A percentile compares a stretch with the other conserved stretches of the same genome.
These are phyloP conservation scores for Aspergillus sp. DNA, from an alignment of 2,329 filamentous ascomycete genomes.

Conservation along the genomic window DNA sequence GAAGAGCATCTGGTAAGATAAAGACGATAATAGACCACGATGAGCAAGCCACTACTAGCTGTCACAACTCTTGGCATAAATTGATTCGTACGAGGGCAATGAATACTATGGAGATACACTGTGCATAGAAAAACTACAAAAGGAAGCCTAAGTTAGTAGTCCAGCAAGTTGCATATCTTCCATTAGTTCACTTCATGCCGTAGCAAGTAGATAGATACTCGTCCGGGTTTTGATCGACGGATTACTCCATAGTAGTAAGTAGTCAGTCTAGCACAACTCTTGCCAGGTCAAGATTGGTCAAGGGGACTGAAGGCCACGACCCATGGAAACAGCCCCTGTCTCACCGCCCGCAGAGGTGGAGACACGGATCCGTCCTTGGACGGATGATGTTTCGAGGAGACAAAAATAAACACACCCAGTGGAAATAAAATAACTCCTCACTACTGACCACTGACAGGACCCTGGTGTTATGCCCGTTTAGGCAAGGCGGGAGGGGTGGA, in stretches of 20 bases:
- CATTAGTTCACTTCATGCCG: too few species aligned
- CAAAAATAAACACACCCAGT: too few species aligned
- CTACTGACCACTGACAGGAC: slow-evolving; percentile 1
- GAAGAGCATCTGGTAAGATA: neutral
- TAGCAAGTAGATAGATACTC: neutral
- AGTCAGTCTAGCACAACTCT: neutral
- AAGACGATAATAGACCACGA: neutral
- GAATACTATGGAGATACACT: neutral
- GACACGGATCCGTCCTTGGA: neutral
- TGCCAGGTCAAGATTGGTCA: neutral
- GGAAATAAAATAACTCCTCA: neutral
- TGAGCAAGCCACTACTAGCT: neutral
- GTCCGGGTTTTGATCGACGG: neutral
- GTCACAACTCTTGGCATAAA: neutral
- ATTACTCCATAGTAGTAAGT: too few species aligned
- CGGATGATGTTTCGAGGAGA: neutral
- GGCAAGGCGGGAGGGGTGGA: neutral
- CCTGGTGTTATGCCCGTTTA: neutral
- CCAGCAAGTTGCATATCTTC: neutral
- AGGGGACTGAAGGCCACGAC: neutral
- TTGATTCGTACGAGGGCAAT: neutral
- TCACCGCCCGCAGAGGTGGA: slow-evolving; percentile 1
- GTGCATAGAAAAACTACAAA: neutral
- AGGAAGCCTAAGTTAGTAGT: neutral
- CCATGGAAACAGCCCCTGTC: neutral